Evolutionary conservation across 2,329 filamentous ascomycete genomes (phyloP), one percentile per base, ranked within the genome.

Genomic region (Aspergillus costaricaensis): DNA sequence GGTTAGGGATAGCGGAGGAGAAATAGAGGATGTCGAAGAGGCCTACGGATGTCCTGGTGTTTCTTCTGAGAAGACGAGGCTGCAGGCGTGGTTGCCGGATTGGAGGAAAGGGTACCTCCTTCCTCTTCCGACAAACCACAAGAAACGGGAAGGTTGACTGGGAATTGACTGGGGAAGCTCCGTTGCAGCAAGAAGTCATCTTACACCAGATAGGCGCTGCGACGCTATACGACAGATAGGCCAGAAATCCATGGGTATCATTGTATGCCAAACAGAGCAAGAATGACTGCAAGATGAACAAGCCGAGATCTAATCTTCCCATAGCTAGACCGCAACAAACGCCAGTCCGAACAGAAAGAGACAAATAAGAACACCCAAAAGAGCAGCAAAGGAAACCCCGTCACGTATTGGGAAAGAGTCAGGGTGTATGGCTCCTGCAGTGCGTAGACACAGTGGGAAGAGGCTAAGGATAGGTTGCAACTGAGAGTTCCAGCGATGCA

Each of bases 1-100:
- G 43, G 44, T 36, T 68, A 65, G 61, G 25, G 59, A 66, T 67
- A 57, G 62, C 83, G 79, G 36, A 47, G 58, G 62, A 84, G 78
- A 41, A 47, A 57, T 48, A 43, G 53, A 57, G 58, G 64, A 58
- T 52, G 23, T 21, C 50, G 25, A 49, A 52, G 38, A 60, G 53
- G 15, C 4, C 27, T 50, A 50, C 47, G 47, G 14, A 6, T 50
- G 47, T 8, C 47, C 15, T 19, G 25, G 47, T 32, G 25, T 19
- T 19, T 30, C 30, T n/a, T 3, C 17, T 12, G 41, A 32, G n/a
- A 10, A 50, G 17, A 30, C 17, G 47, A 8, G n/a, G 47, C 25
- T 10, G 14, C 47, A 32, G 25, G 27, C 23, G n/a, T 12, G 15
- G 25, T 32, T 50, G 47, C 47, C 47, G 25, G 9, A 50, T 30